Evolutionary conservation across 805 yeast genomes (phyloP).

Genomic region (Metschnikowia borealis): DNA sequence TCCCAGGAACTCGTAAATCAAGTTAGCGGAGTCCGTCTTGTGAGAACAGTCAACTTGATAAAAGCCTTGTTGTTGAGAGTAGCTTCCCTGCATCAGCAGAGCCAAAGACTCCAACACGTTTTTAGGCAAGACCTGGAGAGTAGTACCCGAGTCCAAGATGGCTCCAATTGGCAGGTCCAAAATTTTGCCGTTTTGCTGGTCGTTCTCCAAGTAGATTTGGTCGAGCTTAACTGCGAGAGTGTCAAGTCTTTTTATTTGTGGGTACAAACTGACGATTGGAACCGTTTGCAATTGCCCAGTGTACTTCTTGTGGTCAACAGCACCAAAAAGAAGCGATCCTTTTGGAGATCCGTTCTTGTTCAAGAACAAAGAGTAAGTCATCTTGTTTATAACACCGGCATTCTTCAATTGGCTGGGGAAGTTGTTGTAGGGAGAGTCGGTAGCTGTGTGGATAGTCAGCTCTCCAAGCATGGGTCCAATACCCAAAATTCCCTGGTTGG

Average conservation of each 20-base stretch:
- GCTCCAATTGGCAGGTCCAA: constrained; percentile 8
- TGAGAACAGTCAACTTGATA: constrained; percentile 12
- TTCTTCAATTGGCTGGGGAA: constrained; percentile 58
- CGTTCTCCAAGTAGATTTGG: constrained; percentile 23
- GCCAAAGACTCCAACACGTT: constrained; percentile 20
- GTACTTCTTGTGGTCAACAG: constrained; percentile 36
- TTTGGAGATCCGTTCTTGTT: constrained; percentile 31
- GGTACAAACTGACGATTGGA: constrained; percentile 36
- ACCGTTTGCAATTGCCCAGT: constrained; percentile 30
- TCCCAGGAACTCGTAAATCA: constrained; percentile 50
- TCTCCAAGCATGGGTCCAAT: constrained; percentile 60
- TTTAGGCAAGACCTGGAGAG: constrained; percentile 46
- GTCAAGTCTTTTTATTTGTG: constrained; percentile 27
- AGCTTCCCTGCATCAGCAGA: not conserved
- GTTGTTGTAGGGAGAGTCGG: constrained; percentile 48
- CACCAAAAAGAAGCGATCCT: constrained; percentile 25
- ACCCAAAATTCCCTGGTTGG: constrained; percentile 68
- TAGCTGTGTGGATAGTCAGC: constrained; percentile 49
- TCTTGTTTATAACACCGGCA: constrained; percentile 52
- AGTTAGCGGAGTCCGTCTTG: constrained; percentile 4
- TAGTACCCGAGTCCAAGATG: constrained; percentile 51
- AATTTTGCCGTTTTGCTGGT: constrained; percentile 9
- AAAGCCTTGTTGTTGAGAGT: too few relatives aligned
- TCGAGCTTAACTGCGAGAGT: constrained; percentile 48
- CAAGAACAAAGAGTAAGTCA: constrained; percentile 61